These are phyloP conservation scores for Aureobasidium leucospermi DNA, from an alignment of 2,329 filamentous ascomycete genomes.

Conservation along the genomic window DNA sequence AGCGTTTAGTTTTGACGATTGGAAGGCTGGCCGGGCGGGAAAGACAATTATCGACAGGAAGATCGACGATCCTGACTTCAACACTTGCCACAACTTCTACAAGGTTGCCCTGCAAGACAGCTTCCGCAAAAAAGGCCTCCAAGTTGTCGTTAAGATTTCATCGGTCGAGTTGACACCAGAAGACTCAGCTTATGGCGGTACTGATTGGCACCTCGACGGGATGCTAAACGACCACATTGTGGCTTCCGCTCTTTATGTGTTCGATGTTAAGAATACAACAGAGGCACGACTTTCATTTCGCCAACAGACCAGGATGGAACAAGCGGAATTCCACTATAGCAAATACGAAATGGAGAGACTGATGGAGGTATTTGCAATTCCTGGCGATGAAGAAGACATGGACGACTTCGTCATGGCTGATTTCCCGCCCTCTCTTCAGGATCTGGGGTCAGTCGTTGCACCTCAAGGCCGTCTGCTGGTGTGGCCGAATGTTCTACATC, in stretches of 20 bases:
- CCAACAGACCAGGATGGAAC: constrained; percentile 19
- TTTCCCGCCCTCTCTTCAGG: constrained; percentile 26
- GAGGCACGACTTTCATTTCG: constrained; percentile 44
- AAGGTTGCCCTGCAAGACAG: constrained; percentile 16
- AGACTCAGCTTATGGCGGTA: constrained; percentile 44
- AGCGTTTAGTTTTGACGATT: constrained; percentile 6
- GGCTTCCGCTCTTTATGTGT: constrained; percentile 54
- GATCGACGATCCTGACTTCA: background rate
- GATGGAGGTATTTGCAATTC: background rate
- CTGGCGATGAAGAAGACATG: background rate
- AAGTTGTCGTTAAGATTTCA: constrained; percentile 55
- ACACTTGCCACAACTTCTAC: background rate
- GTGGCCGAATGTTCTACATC: constrained; percentile 47
- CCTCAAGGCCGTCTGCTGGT: constrained; percentile 42
- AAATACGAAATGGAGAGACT: constrained; percentile 16
- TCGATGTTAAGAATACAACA: constrained; percentile 52
- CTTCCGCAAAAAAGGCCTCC: constrained; percentile 39
- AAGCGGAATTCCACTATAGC: constrained; percentile 20
- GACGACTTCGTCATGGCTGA: background rate
- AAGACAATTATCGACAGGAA: background rate
- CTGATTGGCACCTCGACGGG: constrained; percentile 41
- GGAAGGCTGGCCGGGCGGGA: background rate
- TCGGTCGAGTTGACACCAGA: constrained; percentile 50
- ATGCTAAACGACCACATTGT: constrained; percentile 53
- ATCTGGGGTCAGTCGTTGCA: constrained; percentile 41